Evolutionary conservation across 2,329 filamentous ascomycete genomes (phyloP), one percentile per base, ranked within the genome.

Genomic region (Emydomyces testavorans): DNA sequence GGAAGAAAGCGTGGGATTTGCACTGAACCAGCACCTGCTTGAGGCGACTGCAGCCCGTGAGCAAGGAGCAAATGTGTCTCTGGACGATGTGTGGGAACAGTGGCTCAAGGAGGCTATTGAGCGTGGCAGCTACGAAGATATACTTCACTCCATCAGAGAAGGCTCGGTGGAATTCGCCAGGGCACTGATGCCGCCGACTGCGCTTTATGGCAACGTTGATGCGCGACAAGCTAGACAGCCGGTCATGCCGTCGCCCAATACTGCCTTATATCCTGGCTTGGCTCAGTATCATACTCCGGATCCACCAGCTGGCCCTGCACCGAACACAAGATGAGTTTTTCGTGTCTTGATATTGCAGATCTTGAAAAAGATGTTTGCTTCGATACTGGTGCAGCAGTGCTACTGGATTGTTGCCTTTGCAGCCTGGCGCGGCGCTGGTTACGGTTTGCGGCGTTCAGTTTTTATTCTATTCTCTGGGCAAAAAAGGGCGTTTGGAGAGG

Each of bases 101-200:
- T 78, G 74, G 67, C 60, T 78, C 49, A 77, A 77, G 56, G 74
- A 78, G 54, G 73, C 69, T 6, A 67, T 72, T 13, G 75, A 78
- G 55, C 64, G 72, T 31, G 72, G 72, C 42, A 61, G 60, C 40
- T 68, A 66, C 52, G 56, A 58, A n/a, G 64, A 67, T 39, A 62
- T 69, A 54, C 54, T 68, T 20, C 58, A 65, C 50, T 62, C 65
- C 6, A 66, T 69, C 50, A 58, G 65, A 38, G 54, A 60, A 28
- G 61, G 61, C 34, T 60, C 65, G 13, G 54, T 67, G 6, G 49
- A 51, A 26, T 48, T 51, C 16, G 26, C 49, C 16, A 31, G 43
- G 24, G 31, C 21, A 20, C n/a, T 45, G 4, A 26, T 32, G 20
- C 37, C 32, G 31, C 21, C 42, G 13, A 45, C 21, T n/a, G 10